phyloP scores from a whole-genome alignment of 352 stramenopile genomes.

The Globisporangium polare region DNA sequence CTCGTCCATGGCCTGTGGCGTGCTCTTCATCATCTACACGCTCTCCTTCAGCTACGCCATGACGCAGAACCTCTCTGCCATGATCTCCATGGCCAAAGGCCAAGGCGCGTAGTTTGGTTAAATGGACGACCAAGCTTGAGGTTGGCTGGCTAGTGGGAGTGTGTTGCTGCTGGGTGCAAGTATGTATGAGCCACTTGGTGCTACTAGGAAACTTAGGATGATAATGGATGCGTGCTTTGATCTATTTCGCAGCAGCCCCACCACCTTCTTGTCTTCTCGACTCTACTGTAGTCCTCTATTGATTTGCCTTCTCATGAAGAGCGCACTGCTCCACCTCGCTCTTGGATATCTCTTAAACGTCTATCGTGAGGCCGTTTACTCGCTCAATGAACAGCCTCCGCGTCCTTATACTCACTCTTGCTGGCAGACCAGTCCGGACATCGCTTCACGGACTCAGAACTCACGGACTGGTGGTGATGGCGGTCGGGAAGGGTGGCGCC shows the following conservation, averaged over 20 bases:
- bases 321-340: too few species aligned
- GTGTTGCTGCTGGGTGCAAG: not conserved
- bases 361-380: too few species aligned
- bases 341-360: too few species aligned
- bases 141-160: not conserved
- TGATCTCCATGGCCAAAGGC: constrained; percentile 17
- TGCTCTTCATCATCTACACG: constrained; percentile 52
- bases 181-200: not conserved
- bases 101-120: not conserved
- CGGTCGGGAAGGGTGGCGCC: too few species aligned
- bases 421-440: too few species aligned
- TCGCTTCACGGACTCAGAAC: too few species aligned
- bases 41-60: constrained; percentile 57
- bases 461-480: too few species aligned
- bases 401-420: too few species aligned
- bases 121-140: not conserved
- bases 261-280: too few species aligned
- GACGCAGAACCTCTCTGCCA: constrained; percentile 16
- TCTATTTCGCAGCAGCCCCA: constrained; percentile 1
- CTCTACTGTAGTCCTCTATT: too few species aligned
- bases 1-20: constrained; percentile 40
- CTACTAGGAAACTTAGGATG: not conserved
- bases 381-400: too few species aligned
- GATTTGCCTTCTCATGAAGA: too few species aligned
- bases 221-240: not conserved